These are phyloP conservation scores for Solanum sitiens DNA, from an alignment of 257 asterid species.

Conservation along the genomic window DNA sequence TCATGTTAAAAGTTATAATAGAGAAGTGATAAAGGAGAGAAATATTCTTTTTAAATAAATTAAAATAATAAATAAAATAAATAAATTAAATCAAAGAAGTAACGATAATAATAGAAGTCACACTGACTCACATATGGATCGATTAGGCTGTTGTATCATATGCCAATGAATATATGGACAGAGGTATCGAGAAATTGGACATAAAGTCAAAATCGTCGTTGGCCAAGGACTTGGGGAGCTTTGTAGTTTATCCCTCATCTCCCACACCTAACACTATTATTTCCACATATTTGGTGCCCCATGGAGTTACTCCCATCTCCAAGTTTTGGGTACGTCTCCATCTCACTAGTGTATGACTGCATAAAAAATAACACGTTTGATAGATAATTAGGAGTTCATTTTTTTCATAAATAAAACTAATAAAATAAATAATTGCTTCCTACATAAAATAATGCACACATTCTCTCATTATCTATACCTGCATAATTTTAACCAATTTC, in stretches of 20 bases:
- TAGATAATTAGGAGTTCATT: no score
- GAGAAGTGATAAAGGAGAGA: no score
- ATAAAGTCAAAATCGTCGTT: background rate
- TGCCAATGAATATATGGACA: background rate
- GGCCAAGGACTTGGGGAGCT: background rate
- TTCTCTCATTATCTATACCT: no score
- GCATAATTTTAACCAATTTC: no score
- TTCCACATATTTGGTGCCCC: background rate
- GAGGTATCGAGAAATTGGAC: background rate
- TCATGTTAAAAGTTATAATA: no score
- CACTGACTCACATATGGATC: background rate
- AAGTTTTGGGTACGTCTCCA: background rate
- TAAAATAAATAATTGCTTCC: background rate
- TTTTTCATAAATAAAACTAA: no score
- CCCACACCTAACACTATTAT: background rate
- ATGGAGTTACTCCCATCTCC: background rate
- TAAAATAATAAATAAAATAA: no score
- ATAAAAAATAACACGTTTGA: no score
- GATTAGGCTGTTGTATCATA: background rate
- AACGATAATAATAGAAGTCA: background rate
- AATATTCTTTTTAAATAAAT: accelerated
- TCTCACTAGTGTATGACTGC: no score
- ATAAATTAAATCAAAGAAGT: background rate
- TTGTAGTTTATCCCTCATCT: background rate
- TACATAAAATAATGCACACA: background rate